Base-by-base conservation (phyloP, 441 rosid genomes). In the Omphalea diandra region DNA sequence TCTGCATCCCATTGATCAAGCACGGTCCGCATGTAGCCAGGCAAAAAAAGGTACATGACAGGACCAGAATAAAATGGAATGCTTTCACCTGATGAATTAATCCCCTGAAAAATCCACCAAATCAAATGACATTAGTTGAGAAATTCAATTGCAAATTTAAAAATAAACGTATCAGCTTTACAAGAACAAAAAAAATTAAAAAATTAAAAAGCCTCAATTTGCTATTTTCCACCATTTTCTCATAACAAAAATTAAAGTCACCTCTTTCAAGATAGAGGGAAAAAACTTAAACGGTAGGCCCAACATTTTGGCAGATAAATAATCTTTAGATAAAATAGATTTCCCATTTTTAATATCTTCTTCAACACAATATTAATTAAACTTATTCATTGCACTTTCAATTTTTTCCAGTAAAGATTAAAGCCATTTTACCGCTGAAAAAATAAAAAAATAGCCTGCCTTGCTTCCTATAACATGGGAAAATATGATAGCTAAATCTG, bases 31-130 rank as follows among this genome's bases (percentile, higher is more conserved):
- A 81, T 53, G 74, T 54, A 71, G 81, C 81, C 44, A 83, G 70
- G 67, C 74, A 76, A 72, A 85, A 87, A 73, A 83, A 68, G 57
- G 81, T 69, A 81, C 85, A 90, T 61, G 83, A 86, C 38, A 90
- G 84, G 69, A 91, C 83, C 80, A 82, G 78, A 75, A 86, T 68
- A 65, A 83, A 36, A 63, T 58, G 74, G 68, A 80, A 76, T 63
- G 79, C 79, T 78, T 74, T 83, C 54, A 77, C 82, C 50, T 75
- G 78, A 63, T 44, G 73, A 78, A 69, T 77, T 71, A 79, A 73
- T 74, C 82, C 84, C 91, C 97, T 88, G 97, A 69, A 77, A 36
- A 61, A 69, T 81, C n/a, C 69, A 60, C 65, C 72, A n/a, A n/a
- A n/a, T n/a, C n/a, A n/a, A n/a, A 76, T 24, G 15, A 32, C 56